These are phyloP conservation scores for Hymenoscyphus scutula DNA, from an alignment of 2,329 filamentous ascomycete genomes.

Conservation along the genomic window DNA sequence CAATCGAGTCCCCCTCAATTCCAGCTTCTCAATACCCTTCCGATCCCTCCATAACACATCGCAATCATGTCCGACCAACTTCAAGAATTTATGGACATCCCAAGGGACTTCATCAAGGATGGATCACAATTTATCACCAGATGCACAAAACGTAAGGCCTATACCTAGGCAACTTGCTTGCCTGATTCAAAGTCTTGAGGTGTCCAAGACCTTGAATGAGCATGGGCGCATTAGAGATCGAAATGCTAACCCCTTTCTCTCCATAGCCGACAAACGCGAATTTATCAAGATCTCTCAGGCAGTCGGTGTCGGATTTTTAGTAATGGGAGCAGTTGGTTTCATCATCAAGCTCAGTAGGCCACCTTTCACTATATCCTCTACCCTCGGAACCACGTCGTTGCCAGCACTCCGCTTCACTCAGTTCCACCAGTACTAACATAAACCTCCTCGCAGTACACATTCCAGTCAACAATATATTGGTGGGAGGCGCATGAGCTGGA, in stretches of 20 bases:
- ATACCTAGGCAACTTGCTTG: not conserved
- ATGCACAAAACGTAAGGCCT: conserved; percentile 43
- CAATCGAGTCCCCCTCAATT: conserved; percentile 6
- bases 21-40: conserved; percentile 5
- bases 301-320: conserved; percentile 50
- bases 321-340: conserved; percentile 53
- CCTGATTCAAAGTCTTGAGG: not conserved
- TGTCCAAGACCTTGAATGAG: not conserved
- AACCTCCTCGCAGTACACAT: conserved; percentile 44
- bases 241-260: conserved; percentile 16
- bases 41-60: conserved; percentile 2
- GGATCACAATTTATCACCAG: conserved; percentile 43
- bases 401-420: too few relatives aligned
- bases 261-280: conserved; percentile 39
- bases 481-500: conserved; percentile 37
- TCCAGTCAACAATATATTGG: conserved; percentile 53
- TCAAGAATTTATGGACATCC: conserved; percentile 56
- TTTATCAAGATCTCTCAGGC: conserved; percentile 49
- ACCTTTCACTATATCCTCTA: not conserved
- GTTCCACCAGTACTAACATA: too few relatives aligned
- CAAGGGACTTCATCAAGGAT: conserved; percentile 46
- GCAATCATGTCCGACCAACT: conserved; percentile 52
- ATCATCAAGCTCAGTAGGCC: conserved; percentile 47
- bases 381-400: too few relatives aligned
- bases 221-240: not conserved